phyloP scores from a whole-genome alignment of 106 monocot genomes.

The Ottelia alismoides region DNA sequence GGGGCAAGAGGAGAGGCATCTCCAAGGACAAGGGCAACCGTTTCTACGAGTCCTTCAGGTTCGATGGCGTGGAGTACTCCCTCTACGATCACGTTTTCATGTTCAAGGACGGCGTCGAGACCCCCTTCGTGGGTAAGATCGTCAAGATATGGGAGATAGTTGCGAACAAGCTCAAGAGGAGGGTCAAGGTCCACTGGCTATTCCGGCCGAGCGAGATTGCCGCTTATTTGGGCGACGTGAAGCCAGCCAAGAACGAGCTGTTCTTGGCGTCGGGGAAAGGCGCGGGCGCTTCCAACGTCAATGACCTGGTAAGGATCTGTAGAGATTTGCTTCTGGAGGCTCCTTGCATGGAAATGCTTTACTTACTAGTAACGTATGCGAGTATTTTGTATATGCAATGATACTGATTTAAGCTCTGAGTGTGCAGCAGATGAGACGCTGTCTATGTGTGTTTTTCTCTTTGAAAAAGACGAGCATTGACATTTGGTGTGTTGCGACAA shows the following conservation, averaged over 20 bases:
- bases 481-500: too few relatives aligned
- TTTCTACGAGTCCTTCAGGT: slow-evolving; percentile 53
- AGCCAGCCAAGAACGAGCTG: slow-evolving; percentile 34
- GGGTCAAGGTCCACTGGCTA: slow-evolving; percentile 49
- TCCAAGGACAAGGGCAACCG: slow-evolving; percentile 18
- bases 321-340: too few relatives aligned
- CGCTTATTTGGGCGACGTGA: slow-evolving; percentile 21
- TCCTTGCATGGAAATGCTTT: too few relatives aligned
- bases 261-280: slow-evolving; percentile 56
- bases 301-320: slow-evolving; percentile 49
- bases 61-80: slow-evolving; percentile 27
- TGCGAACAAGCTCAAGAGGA: slow-evolving; percentile 6
- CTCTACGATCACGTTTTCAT: slow-evolving; percentile 61
- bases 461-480: too few relatives aligned
- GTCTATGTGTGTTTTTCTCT: too few relatives aligned
- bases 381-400: too few relatives aligned
- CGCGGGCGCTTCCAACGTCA: slow-evolving; percentile 32
- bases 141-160: slow-evolving; percentile 59
- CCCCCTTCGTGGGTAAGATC: slow-evolving; percentile 57
- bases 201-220: slow-evolving; percentile 34
- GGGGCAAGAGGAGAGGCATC: slow-evolving; percentile 40
- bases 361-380: too few relatives aligned
- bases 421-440: too few relatives aligned
- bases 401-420: too few relatives aligned
- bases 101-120: slow-evolving; percentile 23